Evolutionary conservation across 2,329 filamentous ascomycete genomes (phyloP).

Genomic region (Ophiostoma tasmaniense): DNA sequence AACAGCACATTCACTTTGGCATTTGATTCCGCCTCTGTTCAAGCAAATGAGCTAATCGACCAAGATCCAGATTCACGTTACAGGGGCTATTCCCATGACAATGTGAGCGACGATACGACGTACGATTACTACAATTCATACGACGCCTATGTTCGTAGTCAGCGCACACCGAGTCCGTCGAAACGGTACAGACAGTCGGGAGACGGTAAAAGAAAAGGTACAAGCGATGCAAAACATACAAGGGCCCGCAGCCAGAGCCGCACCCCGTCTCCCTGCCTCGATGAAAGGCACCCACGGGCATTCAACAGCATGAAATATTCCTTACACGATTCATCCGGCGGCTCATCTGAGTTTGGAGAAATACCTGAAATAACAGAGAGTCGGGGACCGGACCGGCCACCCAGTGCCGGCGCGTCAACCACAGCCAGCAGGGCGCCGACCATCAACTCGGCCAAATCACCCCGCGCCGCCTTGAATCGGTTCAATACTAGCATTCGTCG

Average conservation of each 20-base stretch:
- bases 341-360: background rate
- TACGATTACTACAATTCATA: background rate
- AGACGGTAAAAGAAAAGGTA: background rate
- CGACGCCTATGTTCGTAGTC: background rate
- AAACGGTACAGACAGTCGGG: background rate
- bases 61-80: background rate
- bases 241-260: background rate
- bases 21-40: background rate
- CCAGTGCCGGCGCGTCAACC: background rate
- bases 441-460: background rate
- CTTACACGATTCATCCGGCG: background rate
- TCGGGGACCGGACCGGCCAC: background rate
- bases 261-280: background rate
- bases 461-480: background rate
- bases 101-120: background rate
- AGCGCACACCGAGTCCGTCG: background rate
- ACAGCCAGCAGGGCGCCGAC: background rate
- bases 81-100: background rate
- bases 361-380: background rate
- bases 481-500: background rate
- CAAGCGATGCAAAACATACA: background rate
- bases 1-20: background rate
- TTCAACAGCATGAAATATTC: background rate
- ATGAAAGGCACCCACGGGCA: background rate
- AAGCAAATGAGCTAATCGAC: background rate